Conservation (phyloP, 1,284 basidiomycete species). For the Leccinum idahoense region DNA sequence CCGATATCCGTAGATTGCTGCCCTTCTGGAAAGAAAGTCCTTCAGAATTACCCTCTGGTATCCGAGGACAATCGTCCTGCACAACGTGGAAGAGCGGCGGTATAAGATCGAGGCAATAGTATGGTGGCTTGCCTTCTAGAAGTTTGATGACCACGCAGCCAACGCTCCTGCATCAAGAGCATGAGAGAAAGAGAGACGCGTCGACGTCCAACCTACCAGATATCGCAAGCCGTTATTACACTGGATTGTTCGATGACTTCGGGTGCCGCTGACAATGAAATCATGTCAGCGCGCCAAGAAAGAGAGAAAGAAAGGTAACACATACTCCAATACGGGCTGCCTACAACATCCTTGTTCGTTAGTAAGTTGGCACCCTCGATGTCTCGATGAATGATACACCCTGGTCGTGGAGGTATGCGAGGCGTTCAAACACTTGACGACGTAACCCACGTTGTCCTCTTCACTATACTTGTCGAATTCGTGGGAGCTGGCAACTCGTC, state of each 20-base stretch:
- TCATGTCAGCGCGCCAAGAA: slow-evolving; percentile 6
- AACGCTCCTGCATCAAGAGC: slow-evolving; percentile 60
- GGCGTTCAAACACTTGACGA: no score
- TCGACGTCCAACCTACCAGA: slow-evolving; percentile 59
- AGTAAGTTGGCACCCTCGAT: no score
- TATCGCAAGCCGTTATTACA: slow-evolving; percentile 94
- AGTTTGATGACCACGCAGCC: slow-evolving; percentile 97
- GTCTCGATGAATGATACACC: no score
- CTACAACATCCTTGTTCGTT: not conserved
- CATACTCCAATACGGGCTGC: no score
- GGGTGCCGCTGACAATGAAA: slow-evolving; percentile 72
- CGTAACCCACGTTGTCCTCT: slow-evolving; percentile 63
- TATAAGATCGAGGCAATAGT: slow-evolving; percentile 95
- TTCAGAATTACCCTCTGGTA: slow-evolving; percentile 93
- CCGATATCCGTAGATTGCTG: slow-evolving; percentile 87
- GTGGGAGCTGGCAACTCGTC: slow-evolving; percentile 44
- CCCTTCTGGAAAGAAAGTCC: slow-evolving; percentile 99
- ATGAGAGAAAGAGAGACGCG: slow-evolving; percentile 8
- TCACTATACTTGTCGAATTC: slow-evolving; percentile 84
- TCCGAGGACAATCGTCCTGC: slow-evolving; percentile 93
- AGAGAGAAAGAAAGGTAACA: no score
- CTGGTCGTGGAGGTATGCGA: no score
- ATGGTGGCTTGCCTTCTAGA: slow-evolving; percentile 92
- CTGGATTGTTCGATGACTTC: slow-evolving; percentile 97
- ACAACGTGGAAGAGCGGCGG: slow-evolving; percentile 97